Evolutionary conservation across 805 yeast genomes (phyloP), one percentile per base, ranked within the genome.

Genomic region (Yarrowia deformans): DNA sequence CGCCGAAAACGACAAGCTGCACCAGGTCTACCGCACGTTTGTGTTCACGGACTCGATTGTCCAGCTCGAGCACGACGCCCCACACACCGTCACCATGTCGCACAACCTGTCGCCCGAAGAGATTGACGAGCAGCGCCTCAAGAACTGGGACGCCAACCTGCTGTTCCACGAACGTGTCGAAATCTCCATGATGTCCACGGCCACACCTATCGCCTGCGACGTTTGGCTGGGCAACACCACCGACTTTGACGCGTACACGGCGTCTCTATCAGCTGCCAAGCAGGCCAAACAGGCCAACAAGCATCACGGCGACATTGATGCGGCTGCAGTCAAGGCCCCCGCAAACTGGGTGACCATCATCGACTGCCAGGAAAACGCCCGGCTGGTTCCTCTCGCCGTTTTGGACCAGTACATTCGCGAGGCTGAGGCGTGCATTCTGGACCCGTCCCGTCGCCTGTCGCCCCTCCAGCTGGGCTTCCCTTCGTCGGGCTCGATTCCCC

Each of bases 181-280:
- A 77, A 89, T 92, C 66, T 82, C 92, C 0, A 86, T 85, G 75
- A 90, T 93, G 93, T 89, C 97, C 0, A 83, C 91, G 10, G 96
- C 97, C 0, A 85, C 95, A 0, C 84, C 81, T 13, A 79, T 91
- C 1, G 71, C 69, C 9, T 66, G 76, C 10, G 81, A 85, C 61
- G 84, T 93, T 7, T 93, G 94, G 93, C 82, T 89, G 66, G 98
- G 98, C 1, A 94, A 93, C 75, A 80, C 87, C 0, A 86, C 90
- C 72, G 97, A 93, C 78, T 70, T 81, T 76, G 78, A 52, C 75
- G 76, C 70, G 34, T 73, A 69, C 54, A 46, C 45, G 42, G 49
- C 46, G 35, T 69, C 40, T 58, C 43, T 40, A 54, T 35, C 48
- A 8, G 49, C 46, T 1, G 35, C 70, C 46, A 35, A 56, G n/a